phyloP scores from a whole-genome alignment of 2,329 filamentous ascomycete species.

The Ceratocystis lukuohia region DNA sequence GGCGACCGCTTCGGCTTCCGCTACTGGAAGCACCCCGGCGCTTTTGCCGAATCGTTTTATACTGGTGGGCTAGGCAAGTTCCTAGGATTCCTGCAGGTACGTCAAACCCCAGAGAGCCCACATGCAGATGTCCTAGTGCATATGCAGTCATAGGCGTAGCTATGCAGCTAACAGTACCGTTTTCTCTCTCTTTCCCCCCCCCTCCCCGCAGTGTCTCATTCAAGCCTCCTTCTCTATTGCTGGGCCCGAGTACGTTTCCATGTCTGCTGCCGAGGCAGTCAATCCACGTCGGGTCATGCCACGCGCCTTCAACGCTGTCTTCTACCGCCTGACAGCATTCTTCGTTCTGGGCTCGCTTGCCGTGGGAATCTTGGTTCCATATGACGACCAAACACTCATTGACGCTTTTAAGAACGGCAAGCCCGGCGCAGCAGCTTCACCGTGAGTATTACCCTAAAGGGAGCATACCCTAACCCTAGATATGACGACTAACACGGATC shows the following conservation, averaged over 20 bases:
- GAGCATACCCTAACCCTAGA: background rate
- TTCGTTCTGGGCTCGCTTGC: slow-evolving; percentile 62
- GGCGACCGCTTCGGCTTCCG: slow-evolving; percentile 59
- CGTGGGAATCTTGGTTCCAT: slow-evolving; percentile 58
- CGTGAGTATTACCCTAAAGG: slow-evolving; percentile 28
- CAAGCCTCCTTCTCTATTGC: slow-evolving; percentile 55
- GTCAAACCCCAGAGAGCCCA: background rate
- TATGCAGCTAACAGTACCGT: background rate
- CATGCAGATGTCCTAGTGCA: background rate
- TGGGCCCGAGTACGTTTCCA: slow-evolving; percentile 54
- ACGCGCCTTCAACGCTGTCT: slow-evolving; percentile 63
- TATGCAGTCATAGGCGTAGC: background rate
- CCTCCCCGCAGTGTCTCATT: slow-evolving; percentile 52
- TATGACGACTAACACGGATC: background rate
- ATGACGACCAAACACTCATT: slow-evolving; percentile 49
- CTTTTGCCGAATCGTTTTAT: slow-evolving; percentile 54
- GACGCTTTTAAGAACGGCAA: slow-evolving; percentile 44
- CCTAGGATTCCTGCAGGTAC: slow-evolving; percentile 44
- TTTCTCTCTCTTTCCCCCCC: too few relatives aligned
- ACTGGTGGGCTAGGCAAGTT: slow-evolving; percentile 55
- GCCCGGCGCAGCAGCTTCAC: slow-evolving; percentile 55
- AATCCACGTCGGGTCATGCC: slow-evolving; percentile 59
- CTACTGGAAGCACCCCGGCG: slow-evolving; percentile 52
- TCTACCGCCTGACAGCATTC: slow-evolving; percentile 62
- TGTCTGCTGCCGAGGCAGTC: slow-evolving; percentile 58